phyloP scores from a whole-genome alignment of 345 rosid genomes.

The Capsella bursapastoris region DNA sequence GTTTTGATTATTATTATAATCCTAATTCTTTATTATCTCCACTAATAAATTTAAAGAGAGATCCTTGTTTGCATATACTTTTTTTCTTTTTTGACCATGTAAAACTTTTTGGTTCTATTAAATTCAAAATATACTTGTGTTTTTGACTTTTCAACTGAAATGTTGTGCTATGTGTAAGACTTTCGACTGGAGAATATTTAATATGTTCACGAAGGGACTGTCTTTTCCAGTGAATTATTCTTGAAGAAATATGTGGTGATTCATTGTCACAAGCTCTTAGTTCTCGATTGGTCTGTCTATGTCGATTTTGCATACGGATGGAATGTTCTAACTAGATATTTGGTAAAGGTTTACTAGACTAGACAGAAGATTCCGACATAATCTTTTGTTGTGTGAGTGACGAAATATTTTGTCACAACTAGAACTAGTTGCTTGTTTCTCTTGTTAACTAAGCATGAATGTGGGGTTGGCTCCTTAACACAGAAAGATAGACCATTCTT shows the following conservation, averaged over 20 bases:
- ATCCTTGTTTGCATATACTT: conserved; percentile 1
- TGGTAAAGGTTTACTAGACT: neutral
- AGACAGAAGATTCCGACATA: neutral
- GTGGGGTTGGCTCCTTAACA: neutral
- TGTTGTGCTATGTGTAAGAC: conserved; percentile 7
- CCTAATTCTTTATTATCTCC: neutral
- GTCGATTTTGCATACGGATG: neutral
- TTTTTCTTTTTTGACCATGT: conserved; percentile 17
- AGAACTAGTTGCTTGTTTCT: neutral
- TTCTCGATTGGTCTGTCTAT: neutral
- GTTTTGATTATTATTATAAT: neutral
- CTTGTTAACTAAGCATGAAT: neutral
- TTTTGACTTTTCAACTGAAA: neutral
- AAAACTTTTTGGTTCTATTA: neutral
- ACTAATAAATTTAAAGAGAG: neutral
- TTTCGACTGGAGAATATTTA: neutral
- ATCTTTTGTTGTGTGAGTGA: neutral
- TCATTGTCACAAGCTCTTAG: neutral
- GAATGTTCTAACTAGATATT: neutral
- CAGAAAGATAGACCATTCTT: neutral
- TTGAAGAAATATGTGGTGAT: neutral
- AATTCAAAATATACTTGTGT: neutral
- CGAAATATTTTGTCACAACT: too few relatives aligned
- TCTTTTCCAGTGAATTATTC: neutral
- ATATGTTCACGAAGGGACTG: neutral